Base-by-base conservation (phyloP, 1,284 basidiomycete genomes). In the Apiotrichum mycotoxinovorans region DNA sequence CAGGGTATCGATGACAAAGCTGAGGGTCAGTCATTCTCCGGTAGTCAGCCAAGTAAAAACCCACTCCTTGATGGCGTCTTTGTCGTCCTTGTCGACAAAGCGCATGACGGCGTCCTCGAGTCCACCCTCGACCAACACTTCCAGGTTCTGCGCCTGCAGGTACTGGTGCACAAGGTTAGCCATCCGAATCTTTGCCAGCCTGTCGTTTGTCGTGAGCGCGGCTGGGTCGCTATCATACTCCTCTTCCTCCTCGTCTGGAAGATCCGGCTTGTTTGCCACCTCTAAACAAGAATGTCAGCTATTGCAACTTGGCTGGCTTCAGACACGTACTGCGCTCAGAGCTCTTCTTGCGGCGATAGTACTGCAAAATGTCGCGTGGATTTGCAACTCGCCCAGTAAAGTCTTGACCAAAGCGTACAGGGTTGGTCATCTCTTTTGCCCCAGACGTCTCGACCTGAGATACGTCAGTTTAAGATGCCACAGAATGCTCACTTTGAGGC, bases 1-100 rank as follows among this genome's bases (percentile, higher is more conserved):
- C 57, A 91, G 70, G 2, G 84, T 83, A 42, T 79, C 79, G 25
- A 73, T 73, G 1, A 92, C 87, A 75, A 91, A 90, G 54, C 89
- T 92, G 45, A 7, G 9, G 54, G 43, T 58, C 20, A 56, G 53
- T 30, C 22, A 17, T 15, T 9, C 2, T 30, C 17, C 2, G 5
- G 18, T 15, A 12, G 9, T 4, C 18, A n/a, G n/a, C n/a, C n/a
- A n/a, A n/a, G 30, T 12, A 17, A 1, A 51, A 15, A 34, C 60
- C 65, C 62, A 94, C 92, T 80, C 83, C 61, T 87, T 85, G 70
- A 97, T 93, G 4, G 93, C 89, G 79, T 93, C 88, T 43, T 84
- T 85, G 75, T 94, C 91, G 66, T 95, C 93, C 80, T 97, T 97
- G 74, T 95, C 92, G 56, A 97, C 91, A 77, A 90, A 96, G 70